A percentile compares a stretch with the other conserved stretches of the same genome.
Evolutionary conservation across 306 rosid species (phyloP).

Genomic region (Pterocarpus santalinus): DNA sequence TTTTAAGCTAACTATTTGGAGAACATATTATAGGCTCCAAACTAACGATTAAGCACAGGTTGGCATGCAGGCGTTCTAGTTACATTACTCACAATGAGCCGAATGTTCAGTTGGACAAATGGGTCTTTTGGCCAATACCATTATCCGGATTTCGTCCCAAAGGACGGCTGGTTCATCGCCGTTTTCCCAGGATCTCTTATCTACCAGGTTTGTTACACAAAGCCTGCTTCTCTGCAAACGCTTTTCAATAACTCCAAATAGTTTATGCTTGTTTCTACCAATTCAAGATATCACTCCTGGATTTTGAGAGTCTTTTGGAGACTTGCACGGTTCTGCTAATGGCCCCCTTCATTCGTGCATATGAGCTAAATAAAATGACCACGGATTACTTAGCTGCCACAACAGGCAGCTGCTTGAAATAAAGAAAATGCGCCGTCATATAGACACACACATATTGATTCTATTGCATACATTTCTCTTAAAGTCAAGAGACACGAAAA

Average conservation of each 20-base stretch:
- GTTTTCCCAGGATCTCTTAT: too few species aligned
- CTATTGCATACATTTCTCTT: not conserved
- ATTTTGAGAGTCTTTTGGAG: conserved; percentile 46
- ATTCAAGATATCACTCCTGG: conserved; percentile 39
- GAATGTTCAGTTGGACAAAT: too few species aligned
- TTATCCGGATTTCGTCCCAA: too few species aligned
- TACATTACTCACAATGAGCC: too few species aligned
- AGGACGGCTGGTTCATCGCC: too few species aligned
- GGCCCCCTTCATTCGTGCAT: conserved; percentile 46
- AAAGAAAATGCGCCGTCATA: not conserved
- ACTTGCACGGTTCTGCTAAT: conserved; percentile 43
- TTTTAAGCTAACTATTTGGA: not conserved
- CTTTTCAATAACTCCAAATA: not conserved
- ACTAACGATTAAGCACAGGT: conserved; percentile 3
- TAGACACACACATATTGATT: not conserved
- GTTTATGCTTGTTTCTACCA: not conserved
- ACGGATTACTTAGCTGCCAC: not conserved
- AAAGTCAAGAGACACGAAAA: conserved; percentile 13
- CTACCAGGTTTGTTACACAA: too few species aligned
- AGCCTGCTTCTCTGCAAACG: too few species aligned
- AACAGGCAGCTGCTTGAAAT: not conserved
- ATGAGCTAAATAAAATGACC: not conserved
- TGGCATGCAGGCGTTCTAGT: not conserved
- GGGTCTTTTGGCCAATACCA: too few species aligned
- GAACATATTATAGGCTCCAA: not conserved